Base-by-base conservation (phyloP, 768 basidiomycete genomes). In the Trametes cubensis region DNA sequence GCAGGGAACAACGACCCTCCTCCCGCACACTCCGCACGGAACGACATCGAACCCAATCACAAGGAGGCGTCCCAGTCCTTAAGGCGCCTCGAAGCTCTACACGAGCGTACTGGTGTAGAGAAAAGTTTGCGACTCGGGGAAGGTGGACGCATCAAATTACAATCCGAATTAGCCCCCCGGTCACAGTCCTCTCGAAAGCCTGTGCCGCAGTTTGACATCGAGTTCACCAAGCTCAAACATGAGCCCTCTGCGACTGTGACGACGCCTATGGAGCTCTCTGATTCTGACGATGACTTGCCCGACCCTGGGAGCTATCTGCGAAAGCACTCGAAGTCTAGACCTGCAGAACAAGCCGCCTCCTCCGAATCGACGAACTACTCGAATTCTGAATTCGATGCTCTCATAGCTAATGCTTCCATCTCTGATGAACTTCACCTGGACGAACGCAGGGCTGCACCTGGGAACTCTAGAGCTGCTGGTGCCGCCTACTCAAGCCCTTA, bases 81-180 rank as follows among this genome's bases (percentile, higher is more conserved):
- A 25, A 70, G 76, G 38, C 71, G 80, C 15, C 74, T 82, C 13
- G 80, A 85, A 56, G 65, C 67, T 23, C 68, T 81, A 13, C 81
- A 83, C 58, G 70, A 80, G 58, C 75, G 74, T 30, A 75, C 80
- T 10, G 76, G 78, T 55, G 77, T 80, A n/a, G 60, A 75, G 42
- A 70, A 71, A 45, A 79, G 56, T 20, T 55, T 72, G 2, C 63
- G 66, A 25, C 58, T 72, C 0, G 69, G 72, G 7, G 71, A 75
- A 40, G 79, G 80, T 18, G 75, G 76, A 55, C 78, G 79, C 26
- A 67, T 83, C 68, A 87, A 83, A 67, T 63, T 82, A n/a, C 74
- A 76, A 10, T 52, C 63, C 11, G 56, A 56, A 21, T 18, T 55
- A 57, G 44, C 52, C 45, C 8, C 42, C 10, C 40, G 39, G 44